Evolutionary conservation across 257 asterid genomes (phyloP), one percentile per base, ranked within the genome.

Genomic region (Ocimum tenuiflorum): DNA sequence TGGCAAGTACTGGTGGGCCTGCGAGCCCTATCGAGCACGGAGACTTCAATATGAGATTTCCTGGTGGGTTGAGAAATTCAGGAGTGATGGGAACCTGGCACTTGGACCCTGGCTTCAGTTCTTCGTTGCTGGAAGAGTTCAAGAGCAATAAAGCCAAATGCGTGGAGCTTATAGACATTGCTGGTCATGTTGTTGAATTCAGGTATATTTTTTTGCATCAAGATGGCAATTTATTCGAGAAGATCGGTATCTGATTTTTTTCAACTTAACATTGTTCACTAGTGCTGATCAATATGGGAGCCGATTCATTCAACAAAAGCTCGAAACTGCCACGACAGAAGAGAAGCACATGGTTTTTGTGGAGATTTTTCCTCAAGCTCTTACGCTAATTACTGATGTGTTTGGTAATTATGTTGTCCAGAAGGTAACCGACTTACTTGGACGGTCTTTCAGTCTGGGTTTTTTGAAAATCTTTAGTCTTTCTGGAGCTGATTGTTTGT

Each of bases 281-380:
- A 91, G 98, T 47, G 85, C 95, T 39, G 98, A 91, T 70, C 98
- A 91, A 67, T 91, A 91, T 78, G 98, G 98, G 70, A 91, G 98
- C 75, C 91, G 98, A 23, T 92, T 92, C 79, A 92, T 92, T 71
- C 98, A 92, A 67, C 98, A 92, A 54, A 92, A 89, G 79, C 91
- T 92, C 52, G 98, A 92, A 84, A 89, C 95, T 71, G 96, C 98
- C 50, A 89, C 96, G 10, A 46, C 72, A 0, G 95, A 89, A 69
- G 96, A 91, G 87, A 91, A 89, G 77, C 79, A 75, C 83, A 91
- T 89, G 92, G 95, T 91, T 62, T 91, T 91, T 42, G 75, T 83
- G 77, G 98, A 91, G 76, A 91, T 91, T 41, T 79, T 78, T 57
- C 96, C 96, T 61, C 92, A 89, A 54, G 95, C 98, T 77, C 88